Percentiles rank a stretch among this genome's conserved stretches.
These are phyloP conservation scores for Talaromyces rugulosus DNA, from an alignment of 2,329 filamentous ascomycete species.

Conservation along the genomic window DNA sequence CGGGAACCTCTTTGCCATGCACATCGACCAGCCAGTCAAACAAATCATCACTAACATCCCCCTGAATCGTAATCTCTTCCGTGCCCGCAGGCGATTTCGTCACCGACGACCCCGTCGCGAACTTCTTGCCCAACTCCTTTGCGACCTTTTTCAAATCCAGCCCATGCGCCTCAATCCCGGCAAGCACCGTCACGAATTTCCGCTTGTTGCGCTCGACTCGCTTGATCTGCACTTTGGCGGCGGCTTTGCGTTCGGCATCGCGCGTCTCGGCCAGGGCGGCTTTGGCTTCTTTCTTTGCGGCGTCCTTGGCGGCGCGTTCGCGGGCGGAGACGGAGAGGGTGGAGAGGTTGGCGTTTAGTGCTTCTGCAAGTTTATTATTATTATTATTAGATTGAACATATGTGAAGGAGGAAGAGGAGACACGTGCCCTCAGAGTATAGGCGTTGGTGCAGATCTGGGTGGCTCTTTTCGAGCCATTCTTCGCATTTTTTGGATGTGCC, in stretches of 20 bases:
- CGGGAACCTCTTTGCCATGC: conserved; percentile 77
- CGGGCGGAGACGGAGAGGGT: conserved; percentile 85
- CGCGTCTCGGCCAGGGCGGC: conserved; percentile 82
- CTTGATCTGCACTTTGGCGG: conserved; percentile 84
- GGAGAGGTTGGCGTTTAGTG: conserved; percentile 76
- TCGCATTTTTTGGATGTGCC: conserved; percentile 95
- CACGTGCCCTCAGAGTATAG: conserved; percentile 79
- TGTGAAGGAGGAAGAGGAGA: neutral
- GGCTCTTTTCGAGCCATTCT: conserved; percentile 80
- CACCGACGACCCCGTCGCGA: conserved; percentile 88
- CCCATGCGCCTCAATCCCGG: conserved; percentile 83
- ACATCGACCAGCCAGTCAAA: conserved; percentile 85
- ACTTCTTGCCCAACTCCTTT: conserved; percentile 98
- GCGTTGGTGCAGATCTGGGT: conserved; percentile 68
- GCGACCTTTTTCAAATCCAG: conserved; percentile 92
- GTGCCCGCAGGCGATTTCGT: conserved; percentile 81
- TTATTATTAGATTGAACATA: too few relatives aligned
- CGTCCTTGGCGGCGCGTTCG: conserved; percentile 92
- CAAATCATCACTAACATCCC: conserved; percentile 92
- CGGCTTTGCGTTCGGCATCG: conserved; percentile 75
- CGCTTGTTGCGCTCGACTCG: conserved; percentile 97
- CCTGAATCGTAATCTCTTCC: conserved; percentile 97
- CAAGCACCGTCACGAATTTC: conserved; percentile 92
- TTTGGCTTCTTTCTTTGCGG: conserved; percentile 93
- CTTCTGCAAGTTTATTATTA: conserved; percentile 50